Percentiles rank a stretch among this genome's conserved stretches.
Evolutionary conservation across 2,329 filamentous ascomycete species (phyloP).

Genomic region (Alternaria dauci): DNA sequence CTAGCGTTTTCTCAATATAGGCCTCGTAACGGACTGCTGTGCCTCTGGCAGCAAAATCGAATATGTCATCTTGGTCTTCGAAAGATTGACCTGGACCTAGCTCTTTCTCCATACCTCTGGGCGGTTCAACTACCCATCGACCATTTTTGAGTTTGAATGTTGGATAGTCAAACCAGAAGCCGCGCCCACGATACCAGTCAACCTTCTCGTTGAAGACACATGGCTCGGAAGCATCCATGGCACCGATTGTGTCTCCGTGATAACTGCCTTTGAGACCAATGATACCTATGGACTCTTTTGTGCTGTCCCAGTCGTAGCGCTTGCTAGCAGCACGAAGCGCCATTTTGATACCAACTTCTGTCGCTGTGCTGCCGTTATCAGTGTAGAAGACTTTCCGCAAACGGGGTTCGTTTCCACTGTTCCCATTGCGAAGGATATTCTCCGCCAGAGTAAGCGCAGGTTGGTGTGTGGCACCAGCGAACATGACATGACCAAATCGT

Average conservation of each 20-base stretch:
- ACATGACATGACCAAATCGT: constrained; percentile 89
- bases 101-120: constrained; percentile 57
- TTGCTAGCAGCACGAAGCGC: constrained; percentile 72
- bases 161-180: constrained; percentile 84
- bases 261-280: constrained; percentile 82
- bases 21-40: constrained; percentile 60
- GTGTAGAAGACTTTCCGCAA: constrained; percentile 79
- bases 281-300: constrained; percentile 68
- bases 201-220: constrained; percentile 81
- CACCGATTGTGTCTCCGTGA: constrained; percentile 87
- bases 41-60: constrained; percentile 53
- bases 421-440: constrained; percentile 63
- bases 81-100: constrained; percentile 55
- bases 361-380: constrained; percentile 84
- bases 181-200: constrained; percentile 83
- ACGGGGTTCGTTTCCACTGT: constrained; percentile 67
- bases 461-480: constrained; percentile 79
- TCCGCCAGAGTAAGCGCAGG: constrained; percentile 76
- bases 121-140: constrained; percentile 70
- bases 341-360: constrained; percentile 89
- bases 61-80: constrained; percentile 43
- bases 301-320: constrained; percentile 71
- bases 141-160: constrained; percentile 72
- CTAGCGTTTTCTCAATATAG: constrained; percentile 66
- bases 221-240: constrained; percentile 85